Percentiles rank a stretch among this genome's conserved stretches.
Conservation (phyloP, 352 stramenopile species). For the Phytophthora crassamura region DNA sequence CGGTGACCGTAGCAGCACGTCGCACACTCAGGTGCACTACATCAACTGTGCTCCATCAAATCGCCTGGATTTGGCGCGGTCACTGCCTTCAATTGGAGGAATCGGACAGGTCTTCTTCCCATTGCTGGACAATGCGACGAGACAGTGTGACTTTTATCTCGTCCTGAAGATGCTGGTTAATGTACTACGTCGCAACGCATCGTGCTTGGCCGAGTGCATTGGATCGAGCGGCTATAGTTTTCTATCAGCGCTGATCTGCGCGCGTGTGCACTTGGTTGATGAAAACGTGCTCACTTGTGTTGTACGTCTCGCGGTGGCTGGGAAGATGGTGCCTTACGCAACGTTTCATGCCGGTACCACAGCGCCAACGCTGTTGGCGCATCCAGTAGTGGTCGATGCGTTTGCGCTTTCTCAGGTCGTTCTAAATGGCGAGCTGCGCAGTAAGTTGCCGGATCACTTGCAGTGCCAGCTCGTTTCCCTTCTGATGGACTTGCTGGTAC, state of each 20-base stretch:
- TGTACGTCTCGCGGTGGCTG: conserved; percentile 58
- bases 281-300: conserved; percentile 49
- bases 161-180: conserved; percentile 56
- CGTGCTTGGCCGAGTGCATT: conserved; percentile 68
- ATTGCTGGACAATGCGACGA: conserved; percentile 59
- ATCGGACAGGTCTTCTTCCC: conserved; percentile 67
- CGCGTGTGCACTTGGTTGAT: conserved; percentile 56
- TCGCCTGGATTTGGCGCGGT: conserved; percentile 62
- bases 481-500: conserved; percentile 54
- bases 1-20: conserved; percentile 31
- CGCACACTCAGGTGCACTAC: conserved; percentile 56
- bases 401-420: conserved; percentile 63
- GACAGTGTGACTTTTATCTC: conserved; percentile 50
- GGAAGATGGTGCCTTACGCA: conserved; percentile 31
- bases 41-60: conserved; percentile 55
- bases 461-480: conserved; percentile 63
- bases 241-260: conserved; percentile 50
- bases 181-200: conserved; percentile 62
- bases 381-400: conserved; percentile 63
- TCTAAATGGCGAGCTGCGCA: conserved; percentile 53
- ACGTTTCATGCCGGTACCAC: neutral
- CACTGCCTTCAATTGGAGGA: conserved; percentile 67
- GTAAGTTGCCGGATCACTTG: conserved; percentile 41
- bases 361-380: conserved; percentile 1
- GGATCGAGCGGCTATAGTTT: conserved; percentile 64